phyloP scores from a whole-genome alignment of 1,284 basidiomycete species.

The Moniliella sp. region DNA sequence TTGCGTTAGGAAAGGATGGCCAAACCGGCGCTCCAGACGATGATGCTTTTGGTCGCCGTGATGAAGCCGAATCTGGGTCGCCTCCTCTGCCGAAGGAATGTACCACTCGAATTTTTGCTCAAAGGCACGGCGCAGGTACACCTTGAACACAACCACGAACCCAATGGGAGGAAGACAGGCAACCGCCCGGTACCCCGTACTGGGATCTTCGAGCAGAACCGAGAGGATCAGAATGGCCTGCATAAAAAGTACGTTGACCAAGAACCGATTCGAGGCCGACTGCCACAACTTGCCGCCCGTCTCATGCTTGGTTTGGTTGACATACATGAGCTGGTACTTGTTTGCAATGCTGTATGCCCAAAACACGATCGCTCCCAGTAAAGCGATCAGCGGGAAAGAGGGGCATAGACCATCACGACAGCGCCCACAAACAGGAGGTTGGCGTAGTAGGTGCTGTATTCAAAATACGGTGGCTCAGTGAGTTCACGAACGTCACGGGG shows the following conservation, averaged over 20 bases:
- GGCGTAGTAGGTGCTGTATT: slow-evolving; percentile 62
- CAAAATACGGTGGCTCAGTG: slow-evolving; percentile 80
- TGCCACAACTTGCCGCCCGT: slow-evolving; percentile 31
- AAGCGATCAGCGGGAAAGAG: slow-evolving; percentile 20
- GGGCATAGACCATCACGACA: slow-evolving; percentile 25
- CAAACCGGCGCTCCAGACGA: slow-evolving; percentile 26
- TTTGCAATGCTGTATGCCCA: slow-evolving; percentile 21
- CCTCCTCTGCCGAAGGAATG: slow-evolving; percentile 20
- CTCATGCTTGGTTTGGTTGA: slow-evolving; percentile 30
- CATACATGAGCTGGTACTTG: slow-evolving; percentile 34
- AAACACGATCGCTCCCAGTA: slow-evolving; percentile 18
- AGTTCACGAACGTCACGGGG: slow-evolving; percentile 85
- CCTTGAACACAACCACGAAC: slow-evolving; percentile 20
- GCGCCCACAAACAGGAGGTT: slow-evolving; percentile 27
- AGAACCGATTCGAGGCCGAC: slow-evolving; percentile 23
- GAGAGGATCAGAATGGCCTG: slow-evolving; percentile 24
- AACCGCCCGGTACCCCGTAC: slow-evolving; percentile 1
- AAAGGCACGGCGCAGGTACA: slow-evolving; percentile 19
- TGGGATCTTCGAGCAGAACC: slow-evolving; percentile 11
- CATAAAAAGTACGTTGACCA: slow-evolving; percentile 28
- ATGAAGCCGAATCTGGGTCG: slow-evolving; percentile 14
- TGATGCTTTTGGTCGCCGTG: slow-evolving; percentile 18
- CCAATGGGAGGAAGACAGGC: slow-evolving; percentile 19
- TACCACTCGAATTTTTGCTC: slow-evolving; percentile 27
- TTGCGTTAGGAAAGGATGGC: slow-evolving; percentile 26